phyloP scores from a whole-genome alignment of 441 rosid genomes.

The Populus hybrid region DNA sequence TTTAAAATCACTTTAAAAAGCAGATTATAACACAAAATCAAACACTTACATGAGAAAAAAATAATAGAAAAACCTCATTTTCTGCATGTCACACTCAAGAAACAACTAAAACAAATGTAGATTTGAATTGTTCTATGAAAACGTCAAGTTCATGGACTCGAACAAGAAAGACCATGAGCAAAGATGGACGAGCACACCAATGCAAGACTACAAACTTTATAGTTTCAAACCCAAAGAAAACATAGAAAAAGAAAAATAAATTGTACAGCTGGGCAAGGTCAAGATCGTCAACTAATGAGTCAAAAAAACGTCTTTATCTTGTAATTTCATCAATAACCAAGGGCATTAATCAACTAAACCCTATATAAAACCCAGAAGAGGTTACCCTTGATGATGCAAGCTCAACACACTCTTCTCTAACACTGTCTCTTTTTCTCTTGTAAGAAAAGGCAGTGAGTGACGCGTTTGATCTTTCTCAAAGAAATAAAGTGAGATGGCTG shows the following conservation, averaged over 20 bases:
- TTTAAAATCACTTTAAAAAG: too few species aligned
- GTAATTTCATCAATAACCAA: not conserved
- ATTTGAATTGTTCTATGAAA: too few species aligned
- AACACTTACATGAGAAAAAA: too few species aligned
- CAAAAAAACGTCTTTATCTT: not conserved
- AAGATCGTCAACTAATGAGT: conserved; percentile 15
- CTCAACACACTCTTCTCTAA: not conserved
- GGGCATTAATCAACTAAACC: not conserved
- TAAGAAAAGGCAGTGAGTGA: not conserved
- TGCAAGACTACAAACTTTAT: too few species aligned
- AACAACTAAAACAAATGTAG: too few species aligned
- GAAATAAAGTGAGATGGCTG: conserved; percentile 23
- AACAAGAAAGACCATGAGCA: too few species aligned
- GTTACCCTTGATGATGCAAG: rapidly evolving
- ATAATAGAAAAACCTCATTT: too few species aligned
- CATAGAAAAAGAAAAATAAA: not conserved
- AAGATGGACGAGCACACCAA: too few species aligned
- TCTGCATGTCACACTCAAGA: too few species aligned
- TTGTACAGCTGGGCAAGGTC: not conserved
- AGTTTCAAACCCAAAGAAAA: not conserved
- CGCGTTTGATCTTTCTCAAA: not conserved
- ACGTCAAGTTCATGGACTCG: too few species aligned
- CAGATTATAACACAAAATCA: too few species aligned
- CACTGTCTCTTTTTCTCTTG: too few species aligned
- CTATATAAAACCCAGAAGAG: not conserved